Evolutionary conservation across 2,329 filamentous ascomycete species (phyloP), one percentile per base, ranked within the genome.

Genomic region (Onygenales sp.): DNA sequence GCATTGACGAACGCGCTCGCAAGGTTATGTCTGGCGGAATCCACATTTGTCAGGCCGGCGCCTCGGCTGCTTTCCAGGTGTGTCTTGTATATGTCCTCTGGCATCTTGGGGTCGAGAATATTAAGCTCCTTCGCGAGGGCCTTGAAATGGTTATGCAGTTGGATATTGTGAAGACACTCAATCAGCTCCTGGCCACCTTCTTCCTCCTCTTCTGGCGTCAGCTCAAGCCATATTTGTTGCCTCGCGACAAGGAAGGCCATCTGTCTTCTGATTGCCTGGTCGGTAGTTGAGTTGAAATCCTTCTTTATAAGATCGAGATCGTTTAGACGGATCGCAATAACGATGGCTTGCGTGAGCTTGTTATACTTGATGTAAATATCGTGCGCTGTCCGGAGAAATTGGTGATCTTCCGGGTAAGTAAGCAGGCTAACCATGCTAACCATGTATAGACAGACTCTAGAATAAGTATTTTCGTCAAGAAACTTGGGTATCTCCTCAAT

Each of bases 11-110:
- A 97, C 3, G 86, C 90, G 52, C 92, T 93, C 7, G 93, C 91
- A 56, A 98, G 79, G 65, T 98, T 98, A 76, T 98, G 92, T 62
- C 90, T 82, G 33, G 92, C 91, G 8, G 93, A 98, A 67, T 98
- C 93, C 46, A 94, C 83, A 67, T 96, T 96, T 9, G 92, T 96
- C 73, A 95, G 82, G 37, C 90, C 91, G 27, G 89, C 88, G 51
- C 94, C 93, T 57, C 94, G 83, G 63, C 86, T 95, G 74, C 88
- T 97, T 73, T 98, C 93, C 4, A 98, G 81, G 71, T 98, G 93
- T 66, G 90, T 95, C 77, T 98, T 98, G 81, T 98, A 98, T 63
- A 98, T 98, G 64, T 98, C 94, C 67, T 98, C 93, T 0, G 92
- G 94, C 43, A 88, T 88, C 76, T 96, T 97, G 37, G 93, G 93